Conservation (phyloP, 352 stramenopile species). For the Pythium utonaiense region DNA sequence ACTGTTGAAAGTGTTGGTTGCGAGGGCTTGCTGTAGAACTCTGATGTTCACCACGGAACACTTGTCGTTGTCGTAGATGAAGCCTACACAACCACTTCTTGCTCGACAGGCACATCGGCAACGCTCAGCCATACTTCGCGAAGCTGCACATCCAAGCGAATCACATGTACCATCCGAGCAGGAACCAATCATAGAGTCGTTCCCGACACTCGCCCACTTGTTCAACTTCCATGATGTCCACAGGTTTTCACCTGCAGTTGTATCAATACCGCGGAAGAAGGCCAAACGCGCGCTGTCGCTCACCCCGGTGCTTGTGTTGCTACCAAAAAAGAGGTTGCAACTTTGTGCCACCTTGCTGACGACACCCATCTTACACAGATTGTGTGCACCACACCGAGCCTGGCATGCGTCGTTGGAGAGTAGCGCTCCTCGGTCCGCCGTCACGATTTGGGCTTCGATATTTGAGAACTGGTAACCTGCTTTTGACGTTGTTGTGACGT, state of each 20-base stretch:
- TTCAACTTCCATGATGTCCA: slow-evolving; percentile 38
- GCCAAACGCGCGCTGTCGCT: slow-evolving; percentile 25
- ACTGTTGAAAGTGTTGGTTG: slow-evolving; percentile 27
- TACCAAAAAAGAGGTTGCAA: slow-evolving; percentile 48
- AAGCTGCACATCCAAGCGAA: slow-evolving; percentile 25
- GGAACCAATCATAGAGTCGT: slow-evolving; percentile 27
- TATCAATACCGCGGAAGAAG: slow-evolving; percentile 29
- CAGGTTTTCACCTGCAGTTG: slow-evolving; percentile 29
- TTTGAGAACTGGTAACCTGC: slow-evolving; percentile 38
- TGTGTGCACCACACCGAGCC: slow-evolving; percentile 33
- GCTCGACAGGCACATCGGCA: slow-evolving; percentile 45
- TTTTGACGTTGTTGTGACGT: slow-evolving; percentile 34
- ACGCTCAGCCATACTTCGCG: slow-evolving; percentile 35
- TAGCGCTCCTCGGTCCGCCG: slow-evolving; percentile 34
- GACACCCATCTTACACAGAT: slow-evolving; percentile 42
- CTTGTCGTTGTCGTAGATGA: slow-evolving; percentile 34
- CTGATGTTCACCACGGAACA: slow-evolving; percentile 37
- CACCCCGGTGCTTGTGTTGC: slow-evolving; percentile 20
- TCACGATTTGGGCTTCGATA: slow-evolving; percentile 34
- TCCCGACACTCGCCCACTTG: slow-evolving; percentile 34
- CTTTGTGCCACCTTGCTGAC: slow-evolving; percentile 29
- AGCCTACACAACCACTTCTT: slow-evolving; percentile 34
- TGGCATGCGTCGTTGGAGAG: slow-evolving; percentile 36
- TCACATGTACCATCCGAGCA: slow-evolving; percentile 31
- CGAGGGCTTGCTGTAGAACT: slow-evolving; percentile 37